A percentile compares a stretch with the other conserved stretches of the same genome.
Evolutionary conservation across 768 basidiomycete species (phyloP).

Genomic region (Hortiboletus campestris): DNA sequence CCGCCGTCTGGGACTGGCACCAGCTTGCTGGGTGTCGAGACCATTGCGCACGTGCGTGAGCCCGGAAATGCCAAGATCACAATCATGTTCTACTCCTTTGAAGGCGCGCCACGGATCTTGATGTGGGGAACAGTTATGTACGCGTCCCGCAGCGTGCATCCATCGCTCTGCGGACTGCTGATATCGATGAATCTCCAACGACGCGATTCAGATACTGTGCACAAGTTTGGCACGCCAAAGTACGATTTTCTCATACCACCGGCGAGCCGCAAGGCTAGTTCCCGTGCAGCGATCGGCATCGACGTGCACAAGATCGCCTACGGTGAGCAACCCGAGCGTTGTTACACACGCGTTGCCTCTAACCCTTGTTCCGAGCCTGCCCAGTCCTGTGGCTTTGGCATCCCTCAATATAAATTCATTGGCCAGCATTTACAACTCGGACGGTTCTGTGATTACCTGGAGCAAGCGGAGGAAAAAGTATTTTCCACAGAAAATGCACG

Average conservation of each 20-base stretch:
- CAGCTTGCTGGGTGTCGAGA: slow-evolving; percentile 46
- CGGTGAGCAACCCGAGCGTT: slow-evolving; percentile 29
- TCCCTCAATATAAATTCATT: slow-evolving; percentile 59
- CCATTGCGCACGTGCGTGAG: slow-evolving; percentile 58
- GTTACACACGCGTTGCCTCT: not conserved
- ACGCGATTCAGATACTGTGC: slow-evolving; percentile 44
- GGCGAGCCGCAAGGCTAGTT: slow-evolving; percentile 49
- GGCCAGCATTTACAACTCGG: slow-evolving; percentile 53
- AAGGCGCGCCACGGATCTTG: slow-evolving; percentile 57
- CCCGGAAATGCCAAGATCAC: slow-evolving; percentile 56
- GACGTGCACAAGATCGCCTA: slow-evolving; percentile 60
- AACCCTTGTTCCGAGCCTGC: not conserved
- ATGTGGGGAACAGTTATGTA: slow-evolving; percentile 55
- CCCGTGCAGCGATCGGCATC: slow-evolving; percentile 58
- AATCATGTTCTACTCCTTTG: slow-evolving; percentile 59
- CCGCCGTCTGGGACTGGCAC: not conserved
- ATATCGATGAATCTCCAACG: not conserved
- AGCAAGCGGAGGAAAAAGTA: slow-evolving; percentile 38
- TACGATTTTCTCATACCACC: slow-evolving; percentile 52
- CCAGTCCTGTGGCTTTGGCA: slow-evolving; percentile 66
- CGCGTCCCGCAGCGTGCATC: not conserved
- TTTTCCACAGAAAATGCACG: slow-evolving; percentile 21
- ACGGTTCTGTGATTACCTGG: slow-evolving; percentile 43
- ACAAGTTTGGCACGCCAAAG: slow-evolving; percentile 63
- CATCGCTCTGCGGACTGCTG: not conserved